These are phyloP conservation scores for Oryza coarctata DNA, from an alignment of 176 grass and related monocot genomes.

Conservation along the genomic window DNA sequence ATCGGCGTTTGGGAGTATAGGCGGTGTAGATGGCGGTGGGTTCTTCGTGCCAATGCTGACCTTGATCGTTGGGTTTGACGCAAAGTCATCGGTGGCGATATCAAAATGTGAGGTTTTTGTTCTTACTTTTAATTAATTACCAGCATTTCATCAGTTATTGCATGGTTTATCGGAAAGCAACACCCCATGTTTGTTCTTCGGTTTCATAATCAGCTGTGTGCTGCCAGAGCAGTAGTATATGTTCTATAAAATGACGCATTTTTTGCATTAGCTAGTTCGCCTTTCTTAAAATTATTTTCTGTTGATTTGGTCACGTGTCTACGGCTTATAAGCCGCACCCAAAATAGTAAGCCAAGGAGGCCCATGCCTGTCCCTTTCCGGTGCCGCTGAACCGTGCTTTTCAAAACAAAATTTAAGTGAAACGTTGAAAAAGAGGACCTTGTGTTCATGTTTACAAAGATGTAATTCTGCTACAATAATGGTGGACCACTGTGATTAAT, in stretches of 20 bases:
- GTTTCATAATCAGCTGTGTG: not conserved
- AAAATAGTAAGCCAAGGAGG: not conserved
- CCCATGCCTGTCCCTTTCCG: not conserved
- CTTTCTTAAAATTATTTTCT: not conserved
- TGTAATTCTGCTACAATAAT: not conserved
- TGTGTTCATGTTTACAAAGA: not conserved
- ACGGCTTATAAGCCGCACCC: not conserved
- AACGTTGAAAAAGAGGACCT: not conserved
- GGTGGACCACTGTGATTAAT: not conserved
- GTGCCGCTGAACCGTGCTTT: not conserved
- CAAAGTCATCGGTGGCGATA: conserved; percentile 54
- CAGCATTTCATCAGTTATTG: not conserved
- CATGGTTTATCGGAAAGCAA: not conserved
- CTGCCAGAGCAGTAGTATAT: not conserved
- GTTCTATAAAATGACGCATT: not conserved
- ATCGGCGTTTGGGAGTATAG: conserved; percentile 57
- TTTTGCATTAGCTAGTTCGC: not conserved
- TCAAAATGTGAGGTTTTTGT: conserved; percentile 53
- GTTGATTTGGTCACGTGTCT: not conserved
- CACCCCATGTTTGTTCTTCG: not conserved
- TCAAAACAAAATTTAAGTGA: not conserved
- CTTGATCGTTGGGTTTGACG: conserved; percentile 58
- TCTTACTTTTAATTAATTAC: not conserved
- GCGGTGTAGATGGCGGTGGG: conserved; percentile 54
- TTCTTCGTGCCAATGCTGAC: conserved; percentile 65